phyloP scores from a whole-genome alignment of 805 yeast genomes.

The Starmerella kuoi region DNA sequence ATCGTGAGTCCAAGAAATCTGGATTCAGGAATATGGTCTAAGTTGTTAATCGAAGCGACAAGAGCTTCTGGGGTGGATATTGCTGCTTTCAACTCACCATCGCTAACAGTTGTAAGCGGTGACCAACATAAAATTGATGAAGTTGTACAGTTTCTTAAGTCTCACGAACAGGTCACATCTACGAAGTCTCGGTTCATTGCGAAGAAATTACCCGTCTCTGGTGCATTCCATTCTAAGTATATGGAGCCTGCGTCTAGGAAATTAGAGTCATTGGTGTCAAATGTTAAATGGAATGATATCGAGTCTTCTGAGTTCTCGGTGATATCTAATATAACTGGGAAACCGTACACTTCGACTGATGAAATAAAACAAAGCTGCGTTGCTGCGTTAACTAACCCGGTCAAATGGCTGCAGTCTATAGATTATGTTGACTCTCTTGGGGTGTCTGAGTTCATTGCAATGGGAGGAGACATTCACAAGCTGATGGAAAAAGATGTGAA shows the following conservation, averaged over 20 bases:
- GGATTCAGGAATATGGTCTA: constrained; percentile 8
- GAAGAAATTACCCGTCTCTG: constrained; percentile 33
- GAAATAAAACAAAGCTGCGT: constrained; percentile 24
- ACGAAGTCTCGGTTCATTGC: constrained; percentile 14
- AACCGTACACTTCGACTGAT: constrained; percentile 24
- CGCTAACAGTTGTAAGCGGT: constrained; percentile 39
- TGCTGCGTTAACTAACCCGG: constrained; percentile 26
- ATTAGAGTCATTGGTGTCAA: constrained; percentile 24
- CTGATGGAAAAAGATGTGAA: constrained; percentile 11
- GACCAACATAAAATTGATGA: constrained; percentile 23
- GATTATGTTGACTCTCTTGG: constrained; percentile 12
- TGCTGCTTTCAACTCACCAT: constrained; percentile 38
- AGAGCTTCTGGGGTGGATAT: constrained; percentile 26
- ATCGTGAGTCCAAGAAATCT: constrained; percentile 14
- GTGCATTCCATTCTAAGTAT: constrained; percentile 40
- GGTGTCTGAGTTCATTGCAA: constrained; percentile 18
- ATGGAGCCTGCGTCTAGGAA: constrained; percentile 32
- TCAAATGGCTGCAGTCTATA: constrained; percentile 26
- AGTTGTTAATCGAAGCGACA: constrained; percentile 9
- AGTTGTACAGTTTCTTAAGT: constrained; percentile 22
- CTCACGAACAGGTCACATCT: constrained; percentile 20
- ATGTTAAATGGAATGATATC: constrained; percentile 10
- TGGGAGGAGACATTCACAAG: constrained; percentile 26
- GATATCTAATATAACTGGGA: constrained; percentile 28
- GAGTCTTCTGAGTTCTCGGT: constrained; percentile 20